Base-by-base conservation (phyloP, 2,329 filamentous ascomycete species). In the Chaetomiaceae sp. region DNA sequence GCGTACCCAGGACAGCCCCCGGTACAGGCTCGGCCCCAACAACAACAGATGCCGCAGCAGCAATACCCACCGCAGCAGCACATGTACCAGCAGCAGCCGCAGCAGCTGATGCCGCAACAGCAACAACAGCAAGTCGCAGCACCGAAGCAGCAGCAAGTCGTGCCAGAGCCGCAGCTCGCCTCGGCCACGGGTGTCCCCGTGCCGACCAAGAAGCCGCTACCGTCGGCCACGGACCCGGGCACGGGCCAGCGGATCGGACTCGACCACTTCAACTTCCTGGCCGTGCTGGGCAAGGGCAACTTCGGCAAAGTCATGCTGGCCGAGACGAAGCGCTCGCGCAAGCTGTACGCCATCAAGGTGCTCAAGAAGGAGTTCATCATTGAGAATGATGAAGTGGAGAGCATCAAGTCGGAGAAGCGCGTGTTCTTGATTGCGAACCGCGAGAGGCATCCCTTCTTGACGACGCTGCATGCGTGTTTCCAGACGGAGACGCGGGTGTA, bases 351-450 rank as follows among this genome's bases (percentile, higher is more conserved):
- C 47, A 98, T 98, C 68, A 98, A 98, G 70, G 93, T 98, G 30
- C 72, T 98, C 58, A 98, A 98, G 78, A 98, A 98, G 72, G 93
- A 98, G 66, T 98, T 98, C 66, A 98, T 98, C 63, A 98, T 98
- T 52, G 94, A 98, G 65, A 95, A 98, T 56, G 93, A 98, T 62
- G 93, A 98, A 71, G 93, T 98, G 7, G 93, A 98, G 68, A 97
- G 91, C 67, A 96, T 89, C 34, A 82, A 91, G 54, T 98, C 93
- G 0, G 93, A 98, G 69, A 98, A 98, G 78, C 80, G 93, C 54
- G 94, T 98, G 14, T 95, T 97, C 71, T 67, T 98, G 64, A 86
- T 98, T 63, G 93, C 93, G 27, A 98, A 98, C 72, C 89, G 95
- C 65, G 93, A 97, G 64, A 83, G 88, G 12, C 93, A 98, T 63